Evolutionary conservation across 1,139 yeast genomes (phyloP), one percentile per base, ranked within the genome.

Genomic region (Entelexis sorbosivorans): DNA sequence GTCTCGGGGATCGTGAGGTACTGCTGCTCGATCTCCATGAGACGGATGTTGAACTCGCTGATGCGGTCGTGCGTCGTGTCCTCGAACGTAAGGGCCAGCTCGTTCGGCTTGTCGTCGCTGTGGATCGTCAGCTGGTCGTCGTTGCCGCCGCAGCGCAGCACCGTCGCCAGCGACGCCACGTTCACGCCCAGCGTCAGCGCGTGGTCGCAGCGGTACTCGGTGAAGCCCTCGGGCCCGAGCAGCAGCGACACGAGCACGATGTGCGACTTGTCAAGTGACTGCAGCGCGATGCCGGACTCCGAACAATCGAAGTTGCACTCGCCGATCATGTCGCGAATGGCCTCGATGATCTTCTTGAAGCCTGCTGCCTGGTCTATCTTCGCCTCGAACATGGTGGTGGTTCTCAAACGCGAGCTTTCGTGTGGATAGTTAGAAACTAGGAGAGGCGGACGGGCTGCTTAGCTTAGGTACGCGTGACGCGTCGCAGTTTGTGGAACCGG

Each of bases 261-360:
- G 74, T 96, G 87, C 34, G 98, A 88, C 65, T 88, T 95, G 70
- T 91, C 99, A 62, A 91, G 94, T 22, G 98, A 97, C 72, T 91
- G 97, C 24, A 93, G 93, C 19, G 95, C 84, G 63, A 91, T 82
- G 58, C 99, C 99, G 59, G 82, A 79, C 68, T 86, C 95, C 20
- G 95, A 80, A 72, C 97, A 91, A 71, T 89, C 94, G 75, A 91
- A 87, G 76, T 91, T 91, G 73, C 96, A 91, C 63, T 88, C 76
- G 65, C 85, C 85, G 58, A 91, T 96, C 66, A 94, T 81, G 65
- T 91, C 98, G 67, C 87, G 85, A 66, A 88, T 83, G 54, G 96
- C 81, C 63, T 91, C 97, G 64, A 88, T 83, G 64, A 76, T 79
- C 64, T 85, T 87, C 71, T 91, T 91, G 66, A 93, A 78, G 62